Evolutionary conservation across 129 eudicot genomes (phyloP).

Genomic region (Oenanthe sinensis): DNA sequence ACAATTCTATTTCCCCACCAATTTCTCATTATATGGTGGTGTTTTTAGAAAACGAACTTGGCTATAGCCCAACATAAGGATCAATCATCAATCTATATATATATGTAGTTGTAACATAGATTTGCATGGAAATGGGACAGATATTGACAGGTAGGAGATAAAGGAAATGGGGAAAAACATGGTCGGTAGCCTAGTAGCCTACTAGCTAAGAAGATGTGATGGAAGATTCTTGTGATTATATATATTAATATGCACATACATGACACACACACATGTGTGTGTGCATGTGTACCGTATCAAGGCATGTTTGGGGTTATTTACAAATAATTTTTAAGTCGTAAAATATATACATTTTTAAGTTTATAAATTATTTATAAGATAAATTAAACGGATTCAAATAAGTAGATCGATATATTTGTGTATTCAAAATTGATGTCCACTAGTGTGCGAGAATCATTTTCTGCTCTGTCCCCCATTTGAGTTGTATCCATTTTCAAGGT

Average conservation of each 20-base stretch:
- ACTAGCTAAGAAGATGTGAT: slow-evolving; percentile 43
- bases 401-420: neutral
- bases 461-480: neutral
- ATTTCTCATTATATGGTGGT: neutral
- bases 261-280: too few species aligned
- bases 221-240: slow-evolving; percentile 59
- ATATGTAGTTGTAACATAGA: neutral
- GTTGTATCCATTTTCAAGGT: neutral
- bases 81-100: neutral
- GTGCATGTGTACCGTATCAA: too few species aligned
- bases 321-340: too few species aligned
- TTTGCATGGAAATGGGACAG: slow-evolving; percentile 18
- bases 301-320: too few species aligned
- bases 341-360: too few species aligned
- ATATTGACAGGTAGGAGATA: slow-evolving; percentile 39
- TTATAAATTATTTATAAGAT: too few species aligned
- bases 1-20: neutral
- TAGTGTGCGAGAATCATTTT: slow-evolving; percentile 9
- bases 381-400: too few species aligned
- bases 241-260: neutral
- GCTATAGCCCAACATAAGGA: slow-evolving; percentile 12
- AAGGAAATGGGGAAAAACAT: slow-evolving; percentile 44
- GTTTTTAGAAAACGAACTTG: slow-evolving; percentile 13
- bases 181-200: slow-evolving; percentile 24
- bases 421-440: slow-evolving; percentile 5